These are phyloP conservation scores for Myxozyma mucilagina DNA, from an alignment of 805 yeast species.

Conservation along the genomic window DNA sequence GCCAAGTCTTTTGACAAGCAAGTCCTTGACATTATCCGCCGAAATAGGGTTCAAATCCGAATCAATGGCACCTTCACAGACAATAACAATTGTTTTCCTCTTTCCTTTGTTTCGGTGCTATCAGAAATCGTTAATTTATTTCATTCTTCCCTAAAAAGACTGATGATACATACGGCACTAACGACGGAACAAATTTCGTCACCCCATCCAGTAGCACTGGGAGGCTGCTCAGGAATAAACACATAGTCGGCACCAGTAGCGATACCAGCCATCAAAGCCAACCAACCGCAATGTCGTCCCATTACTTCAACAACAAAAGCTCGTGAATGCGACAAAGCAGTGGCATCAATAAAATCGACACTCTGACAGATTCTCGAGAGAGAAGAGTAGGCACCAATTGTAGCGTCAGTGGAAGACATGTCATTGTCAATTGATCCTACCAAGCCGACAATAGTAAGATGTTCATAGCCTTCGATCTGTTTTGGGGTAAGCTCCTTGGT, in stretches of 20 bases:
- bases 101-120: conserved; percentile 86
- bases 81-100: conserved; percentile 92
- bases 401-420: conserved; percentile 94
- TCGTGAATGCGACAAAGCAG: conserved; percentile 94
- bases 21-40: conserved; percentile 76
- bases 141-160: background rate
- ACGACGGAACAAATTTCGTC: conserved; percentile 75
- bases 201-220: conserved; percentile 71
- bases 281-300: conserved; percentile 99
- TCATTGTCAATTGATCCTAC: conserved; percentile 98
- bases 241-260: conserved; percentile 95
- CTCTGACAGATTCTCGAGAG: conserved; percentile 89
- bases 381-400: conserved; percentile 95
- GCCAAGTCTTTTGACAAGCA: conserved; percentile 71
- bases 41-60: conserved; percentile 76
- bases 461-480: conserved; percentile 61
- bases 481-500: conserved; percentile 58
- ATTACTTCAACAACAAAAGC: conserved; percentile 98
- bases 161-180: conserved; percentile 28
- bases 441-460: conserved; percentile 84
- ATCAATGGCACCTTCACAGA: conserved; percentile 97
- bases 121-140: conserved; percentile 19
- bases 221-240: conserved; percentile 93
- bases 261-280: conserved; percentile 95
- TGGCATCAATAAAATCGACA: conserved; percentile 95